Evolutionary conservation across 2,329 filamentous ascomycete genomes (phyloP).

Genomic region (Biscogniauxia mediterranea): DNA sequence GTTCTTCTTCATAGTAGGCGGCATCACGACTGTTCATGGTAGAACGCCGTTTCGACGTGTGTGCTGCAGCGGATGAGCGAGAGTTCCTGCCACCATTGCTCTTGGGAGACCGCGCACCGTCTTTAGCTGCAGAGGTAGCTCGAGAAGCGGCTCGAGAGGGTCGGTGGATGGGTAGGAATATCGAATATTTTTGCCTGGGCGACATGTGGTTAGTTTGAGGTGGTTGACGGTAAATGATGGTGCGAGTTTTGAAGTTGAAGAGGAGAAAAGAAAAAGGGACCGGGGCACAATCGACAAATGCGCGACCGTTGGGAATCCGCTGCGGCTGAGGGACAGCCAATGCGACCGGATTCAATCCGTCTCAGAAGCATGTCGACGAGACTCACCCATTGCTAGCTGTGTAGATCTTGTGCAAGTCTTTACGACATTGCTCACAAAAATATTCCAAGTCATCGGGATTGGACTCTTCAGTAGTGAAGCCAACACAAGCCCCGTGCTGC

Average conservation of each 20-base stretch:
- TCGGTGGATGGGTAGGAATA: constrained; percentile 61
- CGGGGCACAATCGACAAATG: constrained; percentile 26
- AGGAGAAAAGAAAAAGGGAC: constrained; percentile 9
- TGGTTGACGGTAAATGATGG: not conserved
- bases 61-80: constrained; percentile 46
- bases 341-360: constrained; percentile 12
- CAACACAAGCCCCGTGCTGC: constrained; percentile 97
- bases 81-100: constrained; percentile 55
- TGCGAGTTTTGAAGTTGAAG: constrained; percentile 12
- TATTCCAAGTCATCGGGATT: constrained; percentile 82
- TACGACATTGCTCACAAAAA: constrained; percentile 93
- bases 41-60: constrained; percentile 77
- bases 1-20: constrained; percentile 92
- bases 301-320: constrained; percentile 24
- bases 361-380: constrained; percentile 7
- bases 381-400: constrained; percentile 81
- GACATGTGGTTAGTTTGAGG: constrained; percentile 38
- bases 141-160: constrained; percentile 56
- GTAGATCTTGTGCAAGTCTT: constrained; percentile 84
- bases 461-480: constrained; percentile 90
- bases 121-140: constrained; percentile 65
- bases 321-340: constrained; percentile 23
- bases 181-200: constrained; percentile 62
- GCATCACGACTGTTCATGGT: constrained; percentile 97
- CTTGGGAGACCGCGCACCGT: constrained; percentile 54